Evolutionary conservation across 495 filamentous ascomycete genomes (phyloP), one percentile per base, ranked within the genome.

Genomic region (Astrothelium subdiscretum): DNA sequence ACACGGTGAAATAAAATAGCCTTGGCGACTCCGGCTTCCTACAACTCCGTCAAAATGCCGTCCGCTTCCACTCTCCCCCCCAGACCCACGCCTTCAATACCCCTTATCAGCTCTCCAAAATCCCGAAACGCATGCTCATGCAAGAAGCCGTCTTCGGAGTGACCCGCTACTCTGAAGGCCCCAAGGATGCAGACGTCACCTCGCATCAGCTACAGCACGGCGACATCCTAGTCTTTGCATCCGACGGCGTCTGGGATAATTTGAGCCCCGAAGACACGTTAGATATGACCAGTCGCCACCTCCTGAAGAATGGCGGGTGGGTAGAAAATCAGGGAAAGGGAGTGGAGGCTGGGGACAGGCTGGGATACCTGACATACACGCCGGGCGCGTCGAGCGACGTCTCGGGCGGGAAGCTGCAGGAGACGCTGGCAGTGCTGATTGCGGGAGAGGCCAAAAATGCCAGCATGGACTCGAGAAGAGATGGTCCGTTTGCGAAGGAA

Each of bases 21-120:
- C 78, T 98, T n/a, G 94, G 94, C 64, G 94, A 98, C 75, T 96
- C 91, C n/a, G 94, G 92, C 59, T 97, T 90, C 71, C 82, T 97
- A 26, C 84, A 95, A 57, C 74, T 97, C 60, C 84, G 91, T 26
- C 79, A 86, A 32, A 92, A 90, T 67, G 89, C 87, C 13, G 87
- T 97, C 20, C 87, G 91, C 67, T 81, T 88, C 48, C 84, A 83
- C 71, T 94, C 91, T 3, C 80, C 85, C 38, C 87, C 90, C 26
- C 94, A 98, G 72, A 97, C 90, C 0, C 95, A 98, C 72, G 90
- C 87, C 26, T 98, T 98, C 79, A 98, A 98, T 74, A 97, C 92
- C 0, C 94, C 94, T 2, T 97, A 87, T 73, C 94, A 98, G 74
- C 83, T 98, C 22, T 91, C 90, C 64, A 84, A 96, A 63, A 86